Conservation (phyloP, 768 basidiomycete genomes). For the Terana coerulea region DNA sequence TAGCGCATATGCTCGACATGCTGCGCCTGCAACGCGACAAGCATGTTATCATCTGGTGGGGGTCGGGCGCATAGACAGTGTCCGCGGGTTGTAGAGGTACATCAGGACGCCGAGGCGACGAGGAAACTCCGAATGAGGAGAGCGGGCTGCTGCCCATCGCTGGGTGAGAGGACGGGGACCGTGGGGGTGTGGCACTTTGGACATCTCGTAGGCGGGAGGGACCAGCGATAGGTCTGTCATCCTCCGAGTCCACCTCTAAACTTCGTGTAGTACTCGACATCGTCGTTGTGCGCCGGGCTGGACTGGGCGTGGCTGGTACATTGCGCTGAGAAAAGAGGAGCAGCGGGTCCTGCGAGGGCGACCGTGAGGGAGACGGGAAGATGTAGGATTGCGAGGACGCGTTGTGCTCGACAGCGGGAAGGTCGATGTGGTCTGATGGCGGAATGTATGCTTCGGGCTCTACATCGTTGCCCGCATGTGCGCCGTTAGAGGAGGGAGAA, state of each 20-base stretch:
- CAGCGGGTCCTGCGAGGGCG: constrained; percentile 1
- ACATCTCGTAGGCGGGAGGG: neutral
- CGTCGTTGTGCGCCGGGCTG: neutral
- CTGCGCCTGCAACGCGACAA: neutral
- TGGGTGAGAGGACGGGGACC: neutral
- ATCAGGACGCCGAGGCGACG: neutral
- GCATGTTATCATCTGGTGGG: neutral
- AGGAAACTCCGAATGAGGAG: neutral
- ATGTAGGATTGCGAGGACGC: neutral
- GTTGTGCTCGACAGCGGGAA: neutral
- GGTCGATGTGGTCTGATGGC: neutral
- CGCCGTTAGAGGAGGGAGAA: neutral
- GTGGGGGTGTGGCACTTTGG: neutral
- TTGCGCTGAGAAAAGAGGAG: neutral
- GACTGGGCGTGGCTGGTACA: neutral
- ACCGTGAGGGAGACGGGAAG: neutral
- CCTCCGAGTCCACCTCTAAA: neutral
- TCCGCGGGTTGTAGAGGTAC: neutral
- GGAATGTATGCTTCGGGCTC: neutral
- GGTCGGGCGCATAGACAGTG: neutral
- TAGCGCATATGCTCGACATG: constrained; percentile 33
- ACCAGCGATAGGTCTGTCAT: neutral
- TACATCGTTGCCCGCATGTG: too few species aligned
- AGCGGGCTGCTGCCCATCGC: neutral
- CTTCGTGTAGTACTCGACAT: neutral